Evolutionary conservation across 345 rosid species (phyloP), one percentile per base, ranked within the genome.

Genomic region (Reutealis trisperma): DNA sequence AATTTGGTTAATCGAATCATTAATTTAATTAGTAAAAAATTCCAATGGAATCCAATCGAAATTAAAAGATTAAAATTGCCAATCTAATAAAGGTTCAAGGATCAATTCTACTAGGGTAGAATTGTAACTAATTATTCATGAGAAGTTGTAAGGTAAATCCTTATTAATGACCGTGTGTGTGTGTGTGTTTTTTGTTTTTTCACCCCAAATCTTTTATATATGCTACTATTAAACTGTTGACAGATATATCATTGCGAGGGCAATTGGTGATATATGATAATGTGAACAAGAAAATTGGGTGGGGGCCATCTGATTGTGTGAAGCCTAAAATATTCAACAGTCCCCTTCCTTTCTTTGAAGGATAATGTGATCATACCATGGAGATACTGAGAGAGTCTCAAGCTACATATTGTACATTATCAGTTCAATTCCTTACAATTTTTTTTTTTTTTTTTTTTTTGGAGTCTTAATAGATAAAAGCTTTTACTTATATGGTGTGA

Each of bases 181-280:
- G 14, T 47, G 0, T 8, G 9, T 8, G 8, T 42, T 42, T 42
- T 8, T 42, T 2, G 1, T 42, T 42, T 42, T 47, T 9, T 12
- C 51, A 8, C 14, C 11, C 13, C 11, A 8, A 16, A 2, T 52
- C 1, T 60, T 34, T 72, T 25, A 49, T 47, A 49, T 47, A 41
- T 58, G 69, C 49, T 67, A 41, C 7, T 66, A 18, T 34, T 75
- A 61, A 52, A 51, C 61, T 45, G 6, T 32, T 52, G 71, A 62
- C 89, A 95, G 99, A 91, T 80, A 78, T 95, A 65, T 93, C 97
- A 0, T 54, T 93, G 83, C 89, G 92, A 12, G 98, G 93, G 49
- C 87, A 86, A 72, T 67, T 93, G 85, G 86, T 93, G 44, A 90
- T 90, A 6, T 95, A 87, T 77, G 97, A 95, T 81, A 95, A 93